Base-by-base conservation (phyloP, 179 eudicot species). In the Silene vulgaris region DNA sequence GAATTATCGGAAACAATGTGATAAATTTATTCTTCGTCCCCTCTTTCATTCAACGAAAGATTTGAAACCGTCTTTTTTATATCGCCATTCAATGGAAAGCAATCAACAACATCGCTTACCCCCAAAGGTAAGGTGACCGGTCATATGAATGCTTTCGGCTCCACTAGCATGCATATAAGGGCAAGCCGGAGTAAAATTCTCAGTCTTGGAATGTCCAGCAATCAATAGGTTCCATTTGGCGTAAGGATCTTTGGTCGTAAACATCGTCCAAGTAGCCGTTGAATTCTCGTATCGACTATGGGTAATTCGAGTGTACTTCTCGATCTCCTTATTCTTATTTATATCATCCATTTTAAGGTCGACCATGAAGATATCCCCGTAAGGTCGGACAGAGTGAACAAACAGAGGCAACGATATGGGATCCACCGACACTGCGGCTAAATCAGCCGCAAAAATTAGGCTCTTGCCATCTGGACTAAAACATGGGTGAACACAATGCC, bases 371-470 rank as follows among this genome's bases (percentile, higher is more conserved):
- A 78, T 71, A 11, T 79, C 78, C 11, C 78, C 78, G n/a, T 75
- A 79, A 11, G 82, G 82, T 37, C 75, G 71, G 0, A 78, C 81
- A 0, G 74, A 75, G 59, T 75, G 84, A 17, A 75, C 21, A 56
- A 78, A 81, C 1, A 74, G 74, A 8, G 81, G 84, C 35, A 81
- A 12, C 0, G 84, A 78, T 8, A 81, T 72, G 0, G 81, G 84
- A 1, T 79, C 82, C 65, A 59, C 69, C 0, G 82, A 79, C 2
- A 79, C 79, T 0, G 45, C 82, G 11, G 78, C 78, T 21, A 75
- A 54, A 32, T 79, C 82, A 1, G 75, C 48, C 0, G 67, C 0
- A 21, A 79, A 48, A 26, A 74, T 75, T 0, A 79, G 32, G 29
- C 75, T 79, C 32, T 64, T 52, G 5, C 78, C 75, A 20, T 79